A percentile compares a stretch with the other conserved stretches of the same genome.
phyloP scores from a whole-genome alignment of 2,329 filamentous ascomycete species.

The Coniochaeta sp. region DNA sequence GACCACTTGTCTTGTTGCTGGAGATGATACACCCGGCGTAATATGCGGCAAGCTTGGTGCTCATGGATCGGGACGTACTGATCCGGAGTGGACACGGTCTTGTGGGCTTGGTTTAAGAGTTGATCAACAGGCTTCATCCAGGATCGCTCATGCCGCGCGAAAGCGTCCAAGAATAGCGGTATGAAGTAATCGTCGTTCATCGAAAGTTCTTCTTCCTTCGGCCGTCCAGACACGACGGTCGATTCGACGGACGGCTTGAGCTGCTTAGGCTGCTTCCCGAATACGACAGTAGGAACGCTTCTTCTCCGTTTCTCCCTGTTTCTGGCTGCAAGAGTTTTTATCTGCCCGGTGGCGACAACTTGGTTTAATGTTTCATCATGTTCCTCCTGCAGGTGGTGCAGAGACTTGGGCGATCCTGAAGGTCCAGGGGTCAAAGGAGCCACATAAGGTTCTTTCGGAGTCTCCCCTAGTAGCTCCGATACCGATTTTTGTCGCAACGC shows the following conservation, averaged over 20 bases:
- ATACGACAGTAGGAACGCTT: slow-evolving; percentile 69
- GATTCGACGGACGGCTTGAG: slow-evolving; percentile 32
- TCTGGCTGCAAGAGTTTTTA: slow-evolving; percentile 23
- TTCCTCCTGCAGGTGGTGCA: background rate
- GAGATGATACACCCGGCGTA: slow-evolving; percentile 81
- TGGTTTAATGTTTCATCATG: background rate
- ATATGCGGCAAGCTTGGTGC: slow-evolving; percentile 76
- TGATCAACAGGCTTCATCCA: slow-evolving; percentile 62
- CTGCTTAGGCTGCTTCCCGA: slow-evolving; percentile 58
- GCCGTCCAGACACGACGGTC: slow-evolving; percentile 21
- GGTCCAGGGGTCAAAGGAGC: background rate
- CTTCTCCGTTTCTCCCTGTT: slow-evolving; percentile 53
- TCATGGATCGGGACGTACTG: slow-evolving; percentile 78
- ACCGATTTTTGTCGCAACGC: slow-evolving; percentile 66
- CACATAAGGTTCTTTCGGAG: slow-evolving; percentile 25
- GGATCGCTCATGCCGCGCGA: slow-evolving; percentile 39
- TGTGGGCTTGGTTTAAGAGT: slow-evolving; percentile 75
- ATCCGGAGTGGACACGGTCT: slow-evolving; percentile 81
- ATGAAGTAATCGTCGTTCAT: slow-evolving; percentile 58
- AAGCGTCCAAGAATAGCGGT: slow-evolving; percentile 53
- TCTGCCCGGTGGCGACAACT: background rate
- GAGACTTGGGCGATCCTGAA: background rate
- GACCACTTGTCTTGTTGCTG: slow-evolving; percentile 93
- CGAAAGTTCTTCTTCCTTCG: slow-evolving; percentile 32
- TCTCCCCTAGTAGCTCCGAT: slow-evolving; percentile 62